Base-by-base conservation (phyloP, 2,329 filamentous ascomycete species). In the Microcyclosporella mali region DNA sequence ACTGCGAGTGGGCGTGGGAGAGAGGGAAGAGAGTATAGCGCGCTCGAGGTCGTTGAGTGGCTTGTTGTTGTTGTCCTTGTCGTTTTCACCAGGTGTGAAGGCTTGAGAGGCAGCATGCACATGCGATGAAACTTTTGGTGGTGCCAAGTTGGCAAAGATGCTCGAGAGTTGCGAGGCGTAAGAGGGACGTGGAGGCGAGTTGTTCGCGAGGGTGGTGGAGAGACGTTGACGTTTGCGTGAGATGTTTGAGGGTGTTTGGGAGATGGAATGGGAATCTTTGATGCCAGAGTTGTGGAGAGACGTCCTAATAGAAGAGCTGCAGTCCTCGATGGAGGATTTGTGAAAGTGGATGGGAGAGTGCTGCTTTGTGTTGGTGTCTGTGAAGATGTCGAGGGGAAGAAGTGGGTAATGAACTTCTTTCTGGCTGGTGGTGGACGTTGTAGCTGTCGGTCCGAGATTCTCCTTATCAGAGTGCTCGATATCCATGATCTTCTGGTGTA, bases 171-270 rank as follows among this genome's bases (percentile, higher is more conserved):
- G 40, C 28, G 36, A 18, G 32, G 43, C 14, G 18, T 41, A 38
- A 11, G 49, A 51, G 11, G 36, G 9, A 1, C 49, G 42, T 6
- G 48, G 43, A n/a, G 50, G 47, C 10, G 50, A 34, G 17, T 25
- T 25, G 6, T 39, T 37, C 14, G 43, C 43, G 19, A 53, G 33
- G 2, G 28, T 15, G 1, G 31, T 19, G n/a, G 36, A 21, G 14
- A 41, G 29, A 21, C 17, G 18, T 12, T 19, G 18, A 9, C 36
- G 41, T 27, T 40, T 46, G 33, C 34, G 43, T 3, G 33, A 15
- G 28, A 11, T 37, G 38, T 37, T 41, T 9, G 25, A 25, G 18
- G 37, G 15, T 12, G 16, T 3, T 31, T 12, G 8, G n/a, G n/a
- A n/a, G n/a, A n/a, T n/a, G n/a, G n/a, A n/a, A n/a, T 16, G 14